These are phyloP conservation scores for Laguncularia racemosa DNA, from an alignment of 345 rosid species.

Conservation along the genomic window DNA sequence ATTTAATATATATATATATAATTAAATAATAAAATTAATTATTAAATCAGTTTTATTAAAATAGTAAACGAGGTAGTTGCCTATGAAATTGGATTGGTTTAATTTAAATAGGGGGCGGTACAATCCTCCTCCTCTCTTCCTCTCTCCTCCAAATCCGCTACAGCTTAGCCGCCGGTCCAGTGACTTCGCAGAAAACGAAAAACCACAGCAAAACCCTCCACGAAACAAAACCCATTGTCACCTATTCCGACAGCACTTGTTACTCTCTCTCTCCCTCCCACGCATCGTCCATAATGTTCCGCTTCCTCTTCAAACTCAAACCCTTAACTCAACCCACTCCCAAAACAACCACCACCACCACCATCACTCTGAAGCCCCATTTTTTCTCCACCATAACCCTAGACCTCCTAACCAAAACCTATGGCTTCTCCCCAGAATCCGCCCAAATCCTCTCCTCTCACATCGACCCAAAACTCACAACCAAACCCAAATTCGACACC, in stretches of 20 bases:
- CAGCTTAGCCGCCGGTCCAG: background rate
- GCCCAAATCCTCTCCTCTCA: background rate
- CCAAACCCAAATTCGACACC: background rate
- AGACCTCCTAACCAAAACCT: slow-evolving; percentile 3
- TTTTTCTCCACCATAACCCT: background rate
- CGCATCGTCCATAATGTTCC: background rate
- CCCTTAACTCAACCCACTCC: background rate
- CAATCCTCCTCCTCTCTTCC: too few relatives aligned
- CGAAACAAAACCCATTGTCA: too few relatives aligned
- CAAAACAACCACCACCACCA: background rate
- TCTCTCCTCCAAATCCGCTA: background rate
- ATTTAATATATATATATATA: too few relatives aligned
- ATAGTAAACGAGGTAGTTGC: too few relatives aligned
- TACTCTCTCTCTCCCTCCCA: background rate
- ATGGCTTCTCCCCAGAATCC: slow-evolving; percentile 9
- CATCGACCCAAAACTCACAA: slow-evolving; percentile 1
- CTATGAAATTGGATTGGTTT: too few relatives aligned
- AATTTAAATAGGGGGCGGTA: too few relatives aligned
- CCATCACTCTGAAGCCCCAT: slow-evolving; percentile 1
- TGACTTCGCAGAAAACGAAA: background rate
- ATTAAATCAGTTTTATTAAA: too few relatives aligned
- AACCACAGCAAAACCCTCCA: background rate
- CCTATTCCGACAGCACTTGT: background rate
- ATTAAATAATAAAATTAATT: too few relatives aligned
- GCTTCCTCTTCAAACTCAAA: background rate